Evolutionary conservation across 2,329 filamentous ascomycete genomes (phyloP).

Genomic region (Monilinia fructicola): DNA sequence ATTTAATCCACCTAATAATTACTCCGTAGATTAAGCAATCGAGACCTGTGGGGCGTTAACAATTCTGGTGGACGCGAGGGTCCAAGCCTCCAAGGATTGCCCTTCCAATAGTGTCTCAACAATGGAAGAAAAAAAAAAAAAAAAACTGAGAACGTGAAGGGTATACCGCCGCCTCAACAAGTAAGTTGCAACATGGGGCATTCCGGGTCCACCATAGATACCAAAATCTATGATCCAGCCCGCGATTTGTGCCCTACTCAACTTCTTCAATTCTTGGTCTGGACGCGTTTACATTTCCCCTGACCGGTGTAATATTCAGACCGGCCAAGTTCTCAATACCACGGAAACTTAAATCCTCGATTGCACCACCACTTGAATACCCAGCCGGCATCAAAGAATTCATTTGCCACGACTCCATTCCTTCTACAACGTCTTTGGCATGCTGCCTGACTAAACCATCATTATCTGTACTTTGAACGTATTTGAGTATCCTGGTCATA

Average conservation of each 20-base stretch:
- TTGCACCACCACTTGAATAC: slow-evolving; percentile 16
- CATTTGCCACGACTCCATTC: slow-evolving; percentile 61
- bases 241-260: slow-evolving; percentile 45
- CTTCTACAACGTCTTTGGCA: slow-evolving; percentile 65
- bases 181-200: neutral
- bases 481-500: slow-evolving; percentile 60
- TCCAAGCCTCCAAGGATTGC: neutral
- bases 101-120: neutral
- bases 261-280: slow-evolving; percentile 59
- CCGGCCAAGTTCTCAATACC: slow-evolving; percentile 46
- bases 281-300: slow-evolving; percentile 17
- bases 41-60: neutral
- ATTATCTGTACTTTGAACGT: slow-evolving; percentile 63
- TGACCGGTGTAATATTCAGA: slow-evolving; percentile 44
- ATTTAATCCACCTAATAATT: neutral
- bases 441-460: slow-evolving; percentile 69
- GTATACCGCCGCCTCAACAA: slow-evolving; percentile 2
- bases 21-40: neutral
- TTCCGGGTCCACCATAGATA: neutral
- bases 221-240: neutral
- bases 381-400: slow-evolving; percentile 41
- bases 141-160: neutral
- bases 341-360: slow-evolving; percentile 30
- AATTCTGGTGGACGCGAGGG: neutral
- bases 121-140: neutral